Evolutionary conservation across 1,139 yeast genomes (phyloP).

Genomic region (Taphrina confusa): DNA sequence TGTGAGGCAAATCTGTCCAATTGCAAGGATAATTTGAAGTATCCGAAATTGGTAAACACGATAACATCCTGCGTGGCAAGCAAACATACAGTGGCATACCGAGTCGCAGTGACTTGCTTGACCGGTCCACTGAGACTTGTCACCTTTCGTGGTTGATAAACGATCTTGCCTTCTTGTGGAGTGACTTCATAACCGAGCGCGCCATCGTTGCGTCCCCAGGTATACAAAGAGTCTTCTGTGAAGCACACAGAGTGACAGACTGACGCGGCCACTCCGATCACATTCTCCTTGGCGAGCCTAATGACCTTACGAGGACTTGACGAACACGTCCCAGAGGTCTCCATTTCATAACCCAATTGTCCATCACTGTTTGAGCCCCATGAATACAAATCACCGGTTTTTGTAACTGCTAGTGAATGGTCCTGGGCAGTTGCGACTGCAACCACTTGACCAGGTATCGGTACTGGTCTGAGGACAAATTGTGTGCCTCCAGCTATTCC

Average conservation of each 20-base stretch:
- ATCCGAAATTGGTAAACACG: constrained; percentile 61
- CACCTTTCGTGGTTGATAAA: constrained; percentile 50
- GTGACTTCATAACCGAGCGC: constrained; percentile 67
- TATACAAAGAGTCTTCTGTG: constrained; percentile 55
- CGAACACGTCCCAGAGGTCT: constrained; percentile 45
- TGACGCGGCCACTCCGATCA: constrained; percentile 66
- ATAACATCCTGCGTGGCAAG: constrained; percentile 63
- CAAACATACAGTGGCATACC: constrained; percentile 67
- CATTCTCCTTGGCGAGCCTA: constrained; percentile 52
- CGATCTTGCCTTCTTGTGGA: constrained; percentile 45
- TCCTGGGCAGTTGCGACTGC: constrained; percentile 62
- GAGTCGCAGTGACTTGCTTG: constrained; percentile 63
- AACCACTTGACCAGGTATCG: constrained; percentile 49
- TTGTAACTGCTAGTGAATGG: constrained; percentile 63
- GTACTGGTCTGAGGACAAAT: constrained; percentile 41
- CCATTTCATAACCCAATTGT: constrained; percentile 64
- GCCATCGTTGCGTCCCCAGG: constrained; percentile 86
- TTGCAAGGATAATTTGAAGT: constrained; percentile 48
- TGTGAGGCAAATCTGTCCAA: constrained; percentile 39
- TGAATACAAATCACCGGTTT: constrained; percentile 58
- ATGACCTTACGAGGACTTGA: constrained; percentile 55
- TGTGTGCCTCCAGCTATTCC: constrained; percentile 57
- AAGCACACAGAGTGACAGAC: constrained; percentile 70
- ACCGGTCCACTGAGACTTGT: constrained; percentile 40
- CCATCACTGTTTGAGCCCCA: constrained; percentile 76